phyloP scores from a whole-genome alignment of 495 filamentous ascomycete species.

The Aspergillus asperescens region DNA sequence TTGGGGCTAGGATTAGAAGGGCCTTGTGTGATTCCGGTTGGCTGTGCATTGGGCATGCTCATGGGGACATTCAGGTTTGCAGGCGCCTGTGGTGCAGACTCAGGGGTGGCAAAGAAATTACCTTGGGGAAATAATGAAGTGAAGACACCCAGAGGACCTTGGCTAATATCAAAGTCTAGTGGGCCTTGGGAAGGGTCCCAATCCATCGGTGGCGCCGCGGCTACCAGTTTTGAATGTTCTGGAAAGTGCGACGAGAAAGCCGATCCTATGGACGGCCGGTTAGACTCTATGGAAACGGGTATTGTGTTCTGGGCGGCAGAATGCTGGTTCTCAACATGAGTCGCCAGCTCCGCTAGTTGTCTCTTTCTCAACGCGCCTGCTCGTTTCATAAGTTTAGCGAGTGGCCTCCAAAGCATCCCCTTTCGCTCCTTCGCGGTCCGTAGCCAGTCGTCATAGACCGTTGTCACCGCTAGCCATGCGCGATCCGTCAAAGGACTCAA shows the following conservation, averaged over 20 bases:
- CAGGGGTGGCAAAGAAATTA: constrained; percentile 24
- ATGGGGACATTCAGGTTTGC: constrained; percentile 1
- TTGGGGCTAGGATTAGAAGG: constrained; percentile 19
- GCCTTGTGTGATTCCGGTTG: neutral
- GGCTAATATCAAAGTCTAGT: constrained; percentile 28
- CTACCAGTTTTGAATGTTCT: constrained; percentile 4
- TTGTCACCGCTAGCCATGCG: constrained; percentile 71
- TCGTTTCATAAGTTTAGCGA: constrained; percentile 66
- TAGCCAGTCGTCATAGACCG: constrained; percentile 51
- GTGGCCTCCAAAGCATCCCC: constrained; percentile 67
- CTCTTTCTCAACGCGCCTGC: constrained; percentile 41
- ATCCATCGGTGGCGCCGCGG: neutral
- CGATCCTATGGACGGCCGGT: constrained; percentile 6
- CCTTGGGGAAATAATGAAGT: constrained; percentile 30
- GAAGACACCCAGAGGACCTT: constrained; percentile 27
- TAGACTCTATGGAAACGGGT: constrained; percentile 10
- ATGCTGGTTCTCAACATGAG: constrained; percentile 19
- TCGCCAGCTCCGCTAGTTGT: constrained; percentile 28
- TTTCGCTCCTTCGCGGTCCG: constrained; percentile 49
- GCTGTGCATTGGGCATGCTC: constrained; percentile 6
- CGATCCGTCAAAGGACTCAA: constrained; percentile 66
- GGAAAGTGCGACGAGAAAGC: constrained; percentile 12
- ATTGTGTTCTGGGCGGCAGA: constrained; percentile 2
- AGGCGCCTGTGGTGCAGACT: constrained; percentile 3
- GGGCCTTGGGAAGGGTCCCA: neutral